A percentile compares a stretch with the other conserved stretches of the same genome.
Evolutionary conservation across 805 yeast species (phyloP).

Genomic region (Metschnikowia noctiluminum): DNA sequence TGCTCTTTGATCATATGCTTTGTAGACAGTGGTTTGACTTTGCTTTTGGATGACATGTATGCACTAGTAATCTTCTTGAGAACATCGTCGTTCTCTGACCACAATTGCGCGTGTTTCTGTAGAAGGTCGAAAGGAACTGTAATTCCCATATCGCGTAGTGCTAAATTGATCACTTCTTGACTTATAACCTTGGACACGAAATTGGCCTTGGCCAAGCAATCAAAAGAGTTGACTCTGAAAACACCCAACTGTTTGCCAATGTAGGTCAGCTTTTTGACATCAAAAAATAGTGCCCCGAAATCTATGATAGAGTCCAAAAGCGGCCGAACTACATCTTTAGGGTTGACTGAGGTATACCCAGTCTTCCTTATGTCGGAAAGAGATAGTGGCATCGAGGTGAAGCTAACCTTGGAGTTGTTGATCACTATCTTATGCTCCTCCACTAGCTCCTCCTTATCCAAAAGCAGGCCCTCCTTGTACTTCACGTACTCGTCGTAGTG

Average conservation of each 20-base stretch:
- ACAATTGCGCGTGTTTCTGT: slow-evolving; percentile 39
- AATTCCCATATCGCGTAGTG: slow-evolving; percentile 43
- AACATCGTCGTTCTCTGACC: slow-evolving; percentile 46
- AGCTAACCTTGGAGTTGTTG: slow-evolving; percentile 17
- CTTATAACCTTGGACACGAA: slow-evolving; percentile 44
- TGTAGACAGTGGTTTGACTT: slow-evolving; percentile 43
- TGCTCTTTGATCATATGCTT: slow-evolving; percentile 33
- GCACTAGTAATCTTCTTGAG: slow-evolving; percentile 38
- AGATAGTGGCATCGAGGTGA: slow-evolving; percentile 31
- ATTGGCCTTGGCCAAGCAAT: slow-evolving; percentile 49
- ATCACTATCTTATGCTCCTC: slow-evolving; percentile 30
- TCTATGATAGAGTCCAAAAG: slow-evolving; percentile 37
- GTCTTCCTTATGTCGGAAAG: slow-evolving; percentile 31
- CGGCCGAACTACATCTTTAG: slow-evolving; percentile 28
- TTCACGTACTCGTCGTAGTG: slow-evolving; percentile 12
- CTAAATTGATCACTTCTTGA: slow-evolving; percentile 47
- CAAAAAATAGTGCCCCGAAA: slow-evolving; percentile 46
- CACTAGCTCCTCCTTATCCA: slow-evolving; percentile 3
- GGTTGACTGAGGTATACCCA: slow-evolving; percentile 34
- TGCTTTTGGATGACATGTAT: slow-evolving; percentile 37
- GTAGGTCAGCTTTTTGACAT: slow-evolving; percentile 29
- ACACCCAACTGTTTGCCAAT: slow-evolving; percentile 51
- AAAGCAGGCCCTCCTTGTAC: slow-evolving; percentile 6
- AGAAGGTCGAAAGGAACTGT: slow-evolving; percentile 33
- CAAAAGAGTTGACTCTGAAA: slow-evolving; percentile 48